phyloP scores from a whole-genome alignment of 2,329 filamentous ascomycete species.

The Pseudohalonectria lignicola region DNA sequence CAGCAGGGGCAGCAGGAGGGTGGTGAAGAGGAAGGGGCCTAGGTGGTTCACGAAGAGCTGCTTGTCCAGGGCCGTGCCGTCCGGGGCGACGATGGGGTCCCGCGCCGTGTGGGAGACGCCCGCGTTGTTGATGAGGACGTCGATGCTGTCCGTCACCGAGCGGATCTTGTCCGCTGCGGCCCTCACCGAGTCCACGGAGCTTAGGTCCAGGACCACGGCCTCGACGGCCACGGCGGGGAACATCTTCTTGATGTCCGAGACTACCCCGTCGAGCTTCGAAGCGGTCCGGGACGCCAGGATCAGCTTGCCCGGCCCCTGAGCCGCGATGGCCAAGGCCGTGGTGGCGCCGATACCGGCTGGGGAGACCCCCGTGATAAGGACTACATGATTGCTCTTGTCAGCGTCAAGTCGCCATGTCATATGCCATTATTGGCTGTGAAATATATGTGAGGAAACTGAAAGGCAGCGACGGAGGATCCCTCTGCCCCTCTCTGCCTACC shows the following conservation, averaged over 20 bases:
- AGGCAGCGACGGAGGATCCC: too few relatives aligned
- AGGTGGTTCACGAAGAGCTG: slow-evolving; percentile 27
- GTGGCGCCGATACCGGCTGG: slow-evolving; percentile 28
- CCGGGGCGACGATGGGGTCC: slow-evolving; percentile 15
- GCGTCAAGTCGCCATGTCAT: background rate
- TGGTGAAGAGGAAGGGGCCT: slow-evolving; percentile 34
- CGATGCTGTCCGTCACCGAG: slow-evolving; percentile 11
- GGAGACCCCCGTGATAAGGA: slow-evolving; percentile 25
- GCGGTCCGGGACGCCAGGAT: slow-evolving; percentile 32
- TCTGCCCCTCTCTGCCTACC: too few relatives aligned
- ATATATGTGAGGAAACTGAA: background rate
- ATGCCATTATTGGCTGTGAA: too few relatives aligned
- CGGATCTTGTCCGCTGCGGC: slow-evolving; percentile 18
- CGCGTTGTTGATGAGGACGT: slow-evolving; percentile 32
- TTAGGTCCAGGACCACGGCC: slow-evolving; percentile 20
- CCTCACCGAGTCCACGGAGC: slow-evolving; percentile 19
- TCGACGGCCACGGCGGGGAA: slow-evolving; percentile 17
- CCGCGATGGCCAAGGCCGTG: slow-evolving; percentile 30
- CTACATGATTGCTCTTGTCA: background rate
- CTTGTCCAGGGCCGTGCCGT: slow-evolving; percentile 16
- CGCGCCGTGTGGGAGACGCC: slow-evolving; percentile 22
- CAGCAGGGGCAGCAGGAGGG: slow-evolving; percentile 30
- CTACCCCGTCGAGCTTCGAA: slow-evolving; percentile 27
- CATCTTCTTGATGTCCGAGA: slow-evolving; percentile 20
- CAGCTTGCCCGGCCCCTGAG: slow-evolving; percentile 27